Conservation (phyloP, 176 grass and related monocot genomes). For the Oryza brachyantha region DNA sequence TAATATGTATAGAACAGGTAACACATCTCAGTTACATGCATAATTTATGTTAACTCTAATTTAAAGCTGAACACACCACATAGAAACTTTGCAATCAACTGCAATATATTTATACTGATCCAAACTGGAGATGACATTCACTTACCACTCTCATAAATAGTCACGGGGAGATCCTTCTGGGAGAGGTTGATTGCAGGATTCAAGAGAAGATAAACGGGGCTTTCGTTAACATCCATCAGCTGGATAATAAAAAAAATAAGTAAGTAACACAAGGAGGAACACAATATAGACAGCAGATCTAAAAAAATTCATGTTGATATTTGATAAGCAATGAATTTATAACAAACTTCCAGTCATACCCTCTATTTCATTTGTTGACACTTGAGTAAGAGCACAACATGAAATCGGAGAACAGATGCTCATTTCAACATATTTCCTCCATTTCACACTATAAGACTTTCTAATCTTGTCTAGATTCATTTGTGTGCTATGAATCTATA, state of each 20-base stretch:
- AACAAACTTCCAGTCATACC: background rate
- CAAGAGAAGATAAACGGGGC: conserved; percentile 91
- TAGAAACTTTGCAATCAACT: background rate
- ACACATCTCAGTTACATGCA: background rate
- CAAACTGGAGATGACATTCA: conserved; percentile 9
- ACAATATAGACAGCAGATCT: conserved; percentile 7
- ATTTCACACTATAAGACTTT: no score
- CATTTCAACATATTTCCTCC: background rate
- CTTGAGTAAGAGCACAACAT: background rate
- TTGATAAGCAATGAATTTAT: background rate
- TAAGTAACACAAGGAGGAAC: conserved; percentile 6
- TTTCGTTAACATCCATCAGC: conserved; percentile 98
- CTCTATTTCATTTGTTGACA: background rate
- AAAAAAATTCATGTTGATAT: conserved; percentile 15
- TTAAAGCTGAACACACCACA: background rate
- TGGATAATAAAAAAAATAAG: conserved; percentile 37
- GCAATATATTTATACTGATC: background rate
- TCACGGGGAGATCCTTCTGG: conserved; percentile 94
- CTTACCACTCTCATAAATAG: conserved; percentile 93
- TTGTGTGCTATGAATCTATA: no score
- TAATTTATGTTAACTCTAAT: background rate
- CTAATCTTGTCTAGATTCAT: no score
- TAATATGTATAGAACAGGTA: background rate
- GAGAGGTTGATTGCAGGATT: conserved; percentile 96
- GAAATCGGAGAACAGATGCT: background rate